Percentiles rank a stretch among this genome's conserved stretches.
Conservation (phyloP, 345 rosid species). For the Lepidium africanum region DNA sequence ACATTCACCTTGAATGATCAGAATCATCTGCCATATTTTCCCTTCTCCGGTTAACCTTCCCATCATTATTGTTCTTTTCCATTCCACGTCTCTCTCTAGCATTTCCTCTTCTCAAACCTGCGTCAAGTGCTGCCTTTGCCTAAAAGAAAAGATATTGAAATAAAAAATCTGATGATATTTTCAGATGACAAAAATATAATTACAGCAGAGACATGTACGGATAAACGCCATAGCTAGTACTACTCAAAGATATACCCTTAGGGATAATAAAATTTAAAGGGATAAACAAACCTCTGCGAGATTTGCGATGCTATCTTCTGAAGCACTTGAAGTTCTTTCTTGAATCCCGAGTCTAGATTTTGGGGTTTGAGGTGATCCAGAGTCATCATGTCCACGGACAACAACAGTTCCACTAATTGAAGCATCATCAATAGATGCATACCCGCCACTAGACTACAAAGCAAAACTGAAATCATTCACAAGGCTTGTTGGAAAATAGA, state of each 20-base stretch:
- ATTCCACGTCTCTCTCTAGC: conserved; percentile 56
- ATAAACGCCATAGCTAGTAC: background rate
- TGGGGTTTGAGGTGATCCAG: conserved; percentile 75
- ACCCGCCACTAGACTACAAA: conserved; percentile 62
- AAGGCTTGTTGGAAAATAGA: background rate
- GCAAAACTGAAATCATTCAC: conserved; percentile 27
- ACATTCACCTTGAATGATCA: conserved; percentile 62
- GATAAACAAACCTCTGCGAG: conserved; percentile 60
- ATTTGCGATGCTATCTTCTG: conserved; percentile 83
- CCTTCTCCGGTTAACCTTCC: conserved; percentile 51
- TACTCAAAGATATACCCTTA: background rate
- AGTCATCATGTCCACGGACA: conserved; percentile 69
- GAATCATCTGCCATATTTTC: conserved; percentile 46
- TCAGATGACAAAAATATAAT: background rate
- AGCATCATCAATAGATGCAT: conserved; percentile 61
- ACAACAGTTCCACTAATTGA: conserved; percentile 90
- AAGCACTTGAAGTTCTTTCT: conserved; percentile 78
- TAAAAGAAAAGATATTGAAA: conserved; percentile 4
- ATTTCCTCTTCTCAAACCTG: conserved; percentile 64
- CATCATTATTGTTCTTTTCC: conserved; percentile 16
- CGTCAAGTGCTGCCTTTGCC: conserved; percentile 90
- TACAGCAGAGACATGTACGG: background rate
- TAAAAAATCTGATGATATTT: background rate
- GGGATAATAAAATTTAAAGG: background rate
- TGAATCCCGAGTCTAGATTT: conserved; percentile 78